A percentile compares a stretch with the other conserved stretches of the same genome.
Evolutionary conservation across 441 rosid genomes (phyloP).

Genomic region (Syzygium malaccense): DNA sequence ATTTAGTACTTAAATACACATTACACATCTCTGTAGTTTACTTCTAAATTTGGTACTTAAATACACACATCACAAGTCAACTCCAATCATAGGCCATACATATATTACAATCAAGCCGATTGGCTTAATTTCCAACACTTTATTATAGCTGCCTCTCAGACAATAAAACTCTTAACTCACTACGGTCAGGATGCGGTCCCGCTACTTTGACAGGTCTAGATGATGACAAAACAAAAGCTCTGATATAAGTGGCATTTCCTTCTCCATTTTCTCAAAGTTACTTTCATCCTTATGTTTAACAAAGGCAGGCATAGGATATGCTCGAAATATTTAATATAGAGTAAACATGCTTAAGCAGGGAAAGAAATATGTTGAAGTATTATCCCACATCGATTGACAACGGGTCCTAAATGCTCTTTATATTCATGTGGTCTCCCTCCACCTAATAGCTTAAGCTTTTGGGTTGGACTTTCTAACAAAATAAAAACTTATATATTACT

Average conservation of each 20-base stretch:
- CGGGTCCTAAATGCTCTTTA: too few species aligned
- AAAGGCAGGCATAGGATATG: background rate
- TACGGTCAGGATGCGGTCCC: background rate
- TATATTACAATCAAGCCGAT: background rate
- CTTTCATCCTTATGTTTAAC: background rate
- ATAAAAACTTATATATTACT: background rate
- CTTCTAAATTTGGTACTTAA: background rate
- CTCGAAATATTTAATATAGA: background rate
- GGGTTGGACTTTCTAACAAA: too few species aligned
- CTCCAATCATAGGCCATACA: background rate
- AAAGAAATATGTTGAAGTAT: background rate
- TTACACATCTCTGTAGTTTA: background rate
- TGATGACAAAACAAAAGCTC: background rate
- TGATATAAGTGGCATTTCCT: background rate
- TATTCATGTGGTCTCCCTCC: too few species aligned
- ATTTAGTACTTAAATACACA: background rate
- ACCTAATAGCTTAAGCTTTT: too few species aligned
- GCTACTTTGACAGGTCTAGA: background rate
- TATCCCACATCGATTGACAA: too few species aligned
- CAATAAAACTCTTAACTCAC: background rate
- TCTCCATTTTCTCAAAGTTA: background rate
- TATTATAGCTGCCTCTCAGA: background rate
- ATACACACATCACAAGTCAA: background rate
- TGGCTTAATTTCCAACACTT: background rate
- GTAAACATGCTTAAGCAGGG: background rate